A percentile compares a stretch with the other conserved stretches of the same genome.
These are phyloP conservation scores for Whalleya microplaca DNA, from an alignment of 2,329 filamentous ascomycete genomes.

Conservation along the genomic window DNA sequence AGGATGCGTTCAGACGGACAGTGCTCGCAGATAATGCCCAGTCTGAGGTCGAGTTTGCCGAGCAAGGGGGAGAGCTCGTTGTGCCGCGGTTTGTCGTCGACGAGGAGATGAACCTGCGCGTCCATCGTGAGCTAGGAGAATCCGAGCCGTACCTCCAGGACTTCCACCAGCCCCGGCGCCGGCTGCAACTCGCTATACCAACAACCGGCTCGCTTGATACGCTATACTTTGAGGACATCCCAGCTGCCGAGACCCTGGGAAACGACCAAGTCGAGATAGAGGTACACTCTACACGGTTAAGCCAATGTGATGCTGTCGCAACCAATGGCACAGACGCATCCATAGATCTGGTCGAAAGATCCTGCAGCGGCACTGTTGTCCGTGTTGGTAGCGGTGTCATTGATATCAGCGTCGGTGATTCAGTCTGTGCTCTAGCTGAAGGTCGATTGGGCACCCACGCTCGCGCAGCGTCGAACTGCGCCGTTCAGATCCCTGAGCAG, in stretches of 20 bases:
- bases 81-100: slow-evolving; percentile 27
- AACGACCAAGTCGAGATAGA: slow-evolving; percentile 24
- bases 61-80: slow-evolving; percentile 25
- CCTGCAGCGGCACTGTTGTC: slow-evolving; percentile 23
- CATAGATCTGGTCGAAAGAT: slow-evolving; percentile 10
- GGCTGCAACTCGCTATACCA: slow-evolving; percentile 17
- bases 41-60: slow-evolving; percentile 27
- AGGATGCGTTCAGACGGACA: slow-evolving; percentile 22
- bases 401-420: slow-evolving; percentile 16
- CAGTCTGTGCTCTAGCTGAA: slow-evolving; percentile 14
- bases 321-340: background rate
- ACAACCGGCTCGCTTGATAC: slow-evolving; percentile 14
- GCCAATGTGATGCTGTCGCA: slow-evolving; percentile 15
- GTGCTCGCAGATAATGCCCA: slow-evolving; percentile 12
- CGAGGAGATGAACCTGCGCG: slow-evolving; percentile 29
- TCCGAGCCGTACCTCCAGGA: slow-evolving; percentile 28
- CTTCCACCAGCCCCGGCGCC: slow-evolving; percentile 15
- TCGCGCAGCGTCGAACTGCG: slow-evolving; percentile 10
- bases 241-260: slow-evolving; percentile 5
- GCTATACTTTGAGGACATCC: slow-evolving; percentile 24
- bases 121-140: slow-evolving; percentile 25
- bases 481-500: slow-evolving; percentile 12
- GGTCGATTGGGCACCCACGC: slow-evolving; percentile 15
- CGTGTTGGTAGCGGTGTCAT: slow-evolving; percentile 15
- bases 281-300: slow-evolving; percentile 18